phyloP scores from a whole-genome alignment of 768 basidiomycete species.

The Leucosporidium creatinivorum region DNA sequence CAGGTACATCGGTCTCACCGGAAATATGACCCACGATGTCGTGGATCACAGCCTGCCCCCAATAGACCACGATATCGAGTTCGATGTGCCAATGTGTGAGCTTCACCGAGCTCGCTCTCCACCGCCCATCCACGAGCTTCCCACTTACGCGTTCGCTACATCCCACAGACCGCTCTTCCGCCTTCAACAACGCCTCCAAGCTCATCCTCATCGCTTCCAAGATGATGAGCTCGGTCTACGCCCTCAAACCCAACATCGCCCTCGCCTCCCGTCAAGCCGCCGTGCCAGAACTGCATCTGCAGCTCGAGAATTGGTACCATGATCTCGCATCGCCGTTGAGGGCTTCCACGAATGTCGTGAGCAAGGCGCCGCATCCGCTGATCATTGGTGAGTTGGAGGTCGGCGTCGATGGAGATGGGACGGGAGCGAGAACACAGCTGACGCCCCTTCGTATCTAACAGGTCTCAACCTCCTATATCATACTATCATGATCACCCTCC shows the following conservation, averaged over 20 bases:
- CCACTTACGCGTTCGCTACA: neutral
- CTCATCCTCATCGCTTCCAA: slow-evolving; percentile 14
- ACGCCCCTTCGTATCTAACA: neutral
- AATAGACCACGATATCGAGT: neutral
- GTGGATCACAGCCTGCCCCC: neutral
- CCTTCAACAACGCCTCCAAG: slow-evolving; percentile 13
- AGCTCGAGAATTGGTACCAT: slow-evolving; percentile 31
- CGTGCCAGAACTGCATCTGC: slow-evolving; percentile 25
- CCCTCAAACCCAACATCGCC: slow-evolving; percentile 12
- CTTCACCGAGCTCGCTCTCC: neutral
- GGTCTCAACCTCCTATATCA: slow-evolving; percentile 7
- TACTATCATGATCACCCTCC: slow-evolving; percentile 15
- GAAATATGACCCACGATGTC: neutral
- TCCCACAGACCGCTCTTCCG: slow-evolving; percentile 13
- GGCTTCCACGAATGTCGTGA: slow-evolving; percentile 9
- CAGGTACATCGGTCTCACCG: neutral
- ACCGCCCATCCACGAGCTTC: too few species aligned
- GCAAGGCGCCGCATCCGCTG: slow-evolving; percentile 18
- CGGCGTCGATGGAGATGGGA: neutral
- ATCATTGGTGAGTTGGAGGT: slow-evolving; percentile 10
- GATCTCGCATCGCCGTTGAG: slow-evolving; percentile 24
- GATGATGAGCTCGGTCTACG: slow-evolving; percentile 20
- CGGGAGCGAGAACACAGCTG: too few species aligned
- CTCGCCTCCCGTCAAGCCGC: slow-evolving; percentile 7
- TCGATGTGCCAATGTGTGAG: neutral